Percentiles rank a stretch among this genome's conserved stretches.
phyloP scores from a whole-genome alignment of 2,329 filamentous ascomycete species.

The Epichloe sp. region DNA sequence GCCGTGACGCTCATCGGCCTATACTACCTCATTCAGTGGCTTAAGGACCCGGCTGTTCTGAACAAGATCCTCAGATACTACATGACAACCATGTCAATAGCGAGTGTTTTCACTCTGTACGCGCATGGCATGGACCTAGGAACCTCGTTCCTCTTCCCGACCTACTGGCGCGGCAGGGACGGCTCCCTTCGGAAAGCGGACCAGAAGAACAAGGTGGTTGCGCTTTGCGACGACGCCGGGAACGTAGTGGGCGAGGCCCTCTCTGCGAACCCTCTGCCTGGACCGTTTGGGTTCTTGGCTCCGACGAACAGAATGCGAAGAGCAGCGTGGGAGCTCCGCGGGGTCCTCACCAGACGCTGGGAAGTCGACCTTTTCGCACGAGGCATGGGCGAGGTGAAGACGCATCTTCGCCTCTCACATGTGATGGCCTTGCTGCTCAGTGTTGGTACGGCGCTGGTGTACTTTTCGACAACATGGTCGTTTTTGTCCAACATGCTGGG shows the following conservation, averaged over 20 bases:
- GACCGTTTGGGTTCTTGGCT: constrained; percentile 21
- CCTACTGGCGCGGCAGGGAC: constrained; percentile 42
- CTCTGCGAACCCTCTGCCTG: constrained; percentile 18
- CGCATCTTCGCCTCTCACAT: constrained; percentile 42
- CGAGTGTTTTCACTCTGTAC: constrained; percentile 59
- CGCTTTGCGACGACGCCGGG: constrained; percentile 21
- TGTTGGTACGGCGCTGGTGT: constrained; percentile 41
- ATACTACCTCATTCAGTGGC: constrained; percentile 82
- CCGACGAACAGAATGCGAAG: constrained; percentile 12
- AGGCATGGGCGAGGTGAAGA: constrained; percentile 32
- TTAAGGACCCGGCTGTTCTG: constrained; percentile 66
- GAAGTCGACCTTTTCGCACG: constrained; percentile 36
- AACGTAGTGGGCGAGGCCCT: constrained; percentile 14
- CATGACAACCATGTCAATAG: constrained; percentile 68
- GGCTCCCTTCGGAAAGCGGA: constrained; percentile 34
- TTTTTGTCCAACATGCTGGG: constrained; percentile 74
- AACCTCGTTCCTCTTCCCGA: constrained; percentile 60
- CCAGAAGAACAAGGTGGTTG: constrained; percentile 25
- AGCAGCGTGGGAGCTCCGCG: constrained; percentile 35
- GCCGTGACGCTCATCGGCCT: constrained; percentile 58
- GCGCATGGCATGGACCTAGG: constrained; percentile 56
- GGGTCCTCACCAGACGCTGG: constrained; percentile 39
- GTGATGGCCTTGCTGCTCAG: constrained; percentile 43
- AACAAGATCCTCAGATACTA: constrained; percentile 77
- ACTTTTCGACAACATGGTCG: constrained; percentile 48